Evolutionary conservation across 805 yeast genomes (phyloP).

Genomic region (Dipodascus geniculatus): DNA sequence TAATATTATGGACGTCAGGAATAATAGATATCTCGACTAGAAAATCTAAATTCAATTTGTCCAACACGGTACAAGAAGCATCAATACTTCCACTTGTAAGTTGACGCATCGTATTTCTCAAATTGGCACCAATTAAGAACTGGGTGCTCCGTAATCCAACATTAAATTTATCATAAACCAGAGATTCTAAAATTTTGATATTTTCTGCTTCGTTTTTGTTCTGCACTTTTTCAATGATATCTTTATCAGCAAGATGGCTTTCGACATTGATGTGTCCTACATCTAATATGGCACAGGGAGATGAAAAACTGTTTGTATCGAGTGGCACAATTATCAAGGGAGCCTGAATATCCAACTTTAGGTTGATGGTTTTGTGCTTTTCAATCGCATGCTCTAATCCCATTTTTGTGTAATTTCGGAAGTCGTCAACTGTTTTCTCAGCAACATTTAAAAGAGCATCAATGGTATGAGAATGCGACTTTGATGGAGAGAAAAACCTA

Average conservation of each 20-base stretch:
- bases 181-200: neutral
- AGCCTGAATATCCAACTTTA: conserved; percentile 83
- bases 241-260: conserved; percentile 68
- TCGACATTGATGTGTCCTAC: conserved; percentile 86
- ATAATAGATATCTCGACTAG: conserved; percentile 72
- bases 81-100: neutral
- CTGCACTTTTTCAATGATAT: conserved; percentile 56
- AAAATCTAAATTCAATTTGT: conserved; percentile 62
- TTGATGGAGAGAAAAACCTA: conserved; percentile 77
- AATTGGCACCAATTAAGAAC: neutral
- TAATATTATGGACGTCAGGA: conserved; percentile 64
- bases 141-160: neutral
- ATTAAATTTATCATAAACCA: conserved; percentile 1
- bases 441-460: conserved; percentile 91
- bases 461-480: conserved; percentile 72
- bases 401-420: conserved; percentile 78
- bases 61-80: conserved; percentile 52
- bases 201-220: conserved; percentile 31
- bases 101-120: neutral
- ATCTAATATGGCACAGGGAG: conserved; percentile 86
- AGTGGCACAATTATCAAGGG: conserved; percentile 86
- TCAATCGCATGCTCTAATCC: conserved; percentile 90
- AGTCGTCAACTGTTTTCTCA: conserved; percentile 84
- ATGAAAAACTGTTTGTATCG: conserved; percentile 62
- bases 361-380: conserved; percentile 82